Conservation (phyloP, 345 rosid genomes). For the Lepidium aucheri region DNA sequence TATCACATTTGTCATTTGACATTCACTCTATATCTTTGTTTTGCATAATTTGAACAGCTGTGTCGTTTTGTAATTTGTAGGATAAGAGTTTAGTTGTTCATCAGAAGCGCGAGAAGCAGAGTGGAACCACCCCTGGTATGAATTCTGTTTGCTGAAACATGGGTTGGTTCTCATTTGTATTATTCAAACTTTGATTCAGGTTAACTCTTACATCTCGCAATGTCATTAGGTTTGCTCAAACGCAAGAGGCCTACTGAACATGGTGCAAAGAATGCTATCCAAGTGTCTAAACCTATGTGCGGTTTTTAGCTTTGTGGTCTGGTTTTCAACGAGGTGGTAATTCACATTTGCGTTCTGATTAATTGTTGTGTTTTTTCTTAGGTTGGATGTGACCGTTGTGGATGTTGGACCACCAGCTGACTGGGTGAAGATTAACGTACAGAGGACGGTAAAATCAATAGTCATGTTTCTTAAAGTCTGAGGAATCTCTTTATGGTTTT, state of each 20-base stretch:
- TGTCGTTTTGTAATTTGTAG: constrained; percentile 30
- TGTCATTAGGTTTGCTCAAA: constrained; percentile 55
- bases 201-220: constrained; percentile 4
- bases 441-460: constrained; percentile 44
- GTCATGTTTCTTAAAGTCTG: neutral
- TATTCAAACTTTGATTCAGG: constrained; percentile 5
- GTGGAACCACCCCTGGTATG: constrained; percentile 57
- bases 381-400: constrained; percentile 52
- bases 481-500: neutral
- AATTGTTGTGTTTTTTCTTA: constrained; percentile 5
- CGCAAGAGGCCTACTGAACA: constrained; percentile 56
- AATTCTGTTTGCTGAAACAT: neutral
- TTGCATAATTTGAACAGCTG: constrained; percentile 9
- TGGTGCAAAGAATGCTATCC: constrained; percentile 36
- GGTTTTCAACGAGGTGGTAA: neutral
- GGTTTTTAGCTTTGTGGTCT: constrained; percentile 5
- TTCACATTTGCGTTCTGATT: neutral
- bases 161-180: neutral
- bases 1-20: constrained; percentile 16
- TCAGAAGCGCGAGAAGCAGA: constrained; percentile 67
- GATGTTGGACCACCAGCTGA: constrained; percentile 90
- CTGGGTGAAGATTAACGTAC: constrained; percentile 93
- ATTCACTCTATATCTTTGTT: neutral
- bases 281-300: constrained; percentile 57
- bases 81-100: constrained; percentile 48